Conservation (phyloP, 331 rosid species). For the Acacia concinna region DNA sequence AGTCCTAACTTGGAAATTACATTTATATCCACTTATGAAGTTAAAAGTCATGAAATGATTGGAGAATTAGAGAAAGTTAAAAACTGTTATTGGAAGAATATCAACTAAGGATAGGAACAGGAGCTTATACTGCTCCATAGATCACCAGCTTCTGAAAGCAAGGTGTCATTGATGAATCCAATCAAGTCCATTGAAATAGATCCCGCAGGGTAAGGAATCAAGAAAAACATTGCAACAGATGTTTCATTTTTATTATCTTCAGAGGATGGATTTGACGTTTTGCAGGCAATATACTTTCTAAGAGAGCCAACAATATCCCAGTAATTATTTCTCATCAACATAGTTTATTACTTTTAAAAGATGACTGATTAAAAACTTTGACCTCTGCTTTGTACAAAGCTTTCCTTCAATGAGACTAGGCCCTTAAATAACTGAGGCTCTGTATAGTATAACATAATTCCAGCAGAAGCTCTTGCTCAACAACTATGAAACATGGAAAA, state of each 20-base stretch:
- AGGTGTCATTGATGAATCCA: neutral
- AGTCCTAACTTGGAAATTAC: slow-evolving; percentile 75
- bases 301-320: neutral
- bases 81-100: slow-evolving; percentile 19
- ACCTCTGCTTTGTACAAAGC: slow-evolving; percentile 22
- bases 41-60: slow-evolving; percentile 18
- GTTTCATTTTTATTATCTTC: neutral
- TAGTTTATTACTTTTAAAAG: neutral
- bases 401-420: slow-evolving; percentile 64
- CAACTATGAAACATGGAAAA: slow-evolving; percentile 50
- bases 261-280: neutral
- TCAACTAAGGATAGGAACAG: neutral
- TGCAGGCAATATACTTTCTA: neutral
- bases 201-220: neutral
- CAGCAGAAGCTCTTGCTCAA: slow-evolving; percentile 76
- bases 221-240: neutral
- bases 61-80: slow-evolving; percentile 11
- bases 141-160: slow-evolving; percentile 4
- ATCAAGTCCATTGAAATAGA: neutral
- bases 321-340: neutral
- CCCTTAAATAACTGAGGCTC: slow-evolving; percentile 88
- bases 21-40: slow-evolving; percentile 61
- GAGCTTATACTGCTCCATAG: neutral
- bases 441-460: slow-evolving; percentile 76
- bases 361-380: neutral